phyloP scores from a whole-genome alignment of 169 alveolate genomes.

The Theileria parva region DNA sequence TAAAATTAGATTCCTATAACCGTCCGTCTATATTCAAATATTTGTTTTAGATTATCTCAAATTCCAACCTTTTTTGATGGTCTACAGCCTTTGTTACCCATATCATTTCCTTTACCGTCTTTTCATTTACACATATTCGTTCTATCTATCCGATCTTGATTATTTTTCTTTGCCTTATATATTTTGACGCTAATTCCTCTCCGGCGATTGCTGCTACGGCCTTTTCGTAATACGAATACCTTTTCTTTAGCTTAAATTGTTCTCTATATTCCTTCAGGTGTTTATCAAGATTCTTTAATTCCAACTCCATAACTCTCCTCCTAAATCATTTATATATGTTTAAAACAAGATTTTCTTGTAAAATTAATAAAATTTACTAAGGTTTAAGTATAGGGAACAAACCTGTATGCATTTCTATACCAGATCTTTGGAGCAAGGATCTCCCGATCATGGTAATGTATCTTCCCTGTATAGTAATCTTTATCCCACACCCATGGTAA shows the following conservation, averaged over 20 bases:
- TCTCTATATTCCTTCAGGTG: conserved; percentile 61
- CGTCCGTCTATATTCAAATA: too few species aligned
- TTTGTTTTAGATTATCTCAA: background rate
- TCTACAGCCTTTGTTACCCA: background rate
- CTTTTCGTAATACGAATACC: conserved; percentile 78
- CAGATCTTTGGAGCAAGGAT: conserved; percentile 80
- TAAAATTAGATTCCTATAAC: background rate
- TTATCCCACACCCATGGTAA: conserved; percentile 87
- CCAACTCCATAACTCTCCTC: conserved; percentile 52
- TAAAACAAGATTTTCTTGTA: background rate
- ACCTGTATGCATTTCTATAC: conserved; percentile 78
- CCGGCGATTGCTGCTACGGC: conserved; percentile 82
- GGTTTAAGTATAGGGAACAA: background rate
- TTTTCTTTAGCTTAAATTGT: conserved; percentile 70
- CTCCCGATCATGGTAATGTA: conserved; percentile 81
- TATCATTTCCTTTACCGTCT: background rate
- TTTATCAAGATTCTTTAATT: conserved; percentile 48
- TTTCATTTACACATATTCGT: background rate
- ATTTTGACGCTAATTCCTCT: conserved; percentile 82
- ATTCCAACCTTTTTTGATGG: background rate
- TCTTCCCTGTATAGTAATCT: conserved; percentile 73
- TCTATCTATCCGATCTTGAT: conserved; percentile 56
- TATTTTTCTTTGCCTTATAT: conserved; percentile 76
- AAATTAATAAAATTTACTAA: conserved; percentile 25
- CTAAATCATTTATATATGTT: background rate